Evolutionary conservation across 257 asterid genomes (phyloP), one percentile per base, ranked within the genome.

Genomic region (Gentiana straminea): DNA sequence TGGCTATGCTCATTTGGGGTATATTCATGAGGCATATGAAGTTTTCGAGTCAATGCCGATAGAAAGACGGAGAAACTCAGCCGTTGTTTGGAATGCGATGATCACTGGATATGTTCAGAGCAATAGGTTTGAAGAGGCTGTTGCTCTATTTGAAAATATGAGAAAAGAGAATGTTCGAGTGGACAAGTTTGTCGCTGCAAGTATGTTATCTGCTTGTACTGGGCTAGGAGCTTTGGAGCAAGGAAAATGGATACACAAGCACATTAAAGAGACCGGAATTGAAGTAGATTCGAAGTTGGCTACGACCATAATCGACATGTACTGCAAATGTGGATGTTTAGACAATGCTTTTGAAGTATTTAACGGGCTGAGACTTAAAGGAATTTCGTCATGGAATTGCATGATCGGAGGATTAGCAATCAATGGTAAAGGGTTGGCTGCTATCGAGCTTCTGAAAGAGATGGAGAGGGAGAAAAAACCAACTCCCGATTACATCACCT

Each of bases 331-430:
- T 51, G 97, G 97, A 35, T 64, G 86, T 11, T 52, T 86, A 3
- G 94, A 84, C 3, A 81, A 76, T 76, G 97, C 94, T 1, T 36
- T 68, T 34, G 75, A 71, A 75, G 81, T 81, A 15, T 89, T 89
- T 58, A 49, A 74, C 34, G 75, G 60, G 35, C 66, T 81, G 63
- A 37, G 71, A 2, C 43, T 61, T 33, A 86, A 75, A 66, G 84
- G 90, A 6, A 74, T 81, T 62, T 86, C 97, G 0, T 83, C 95
- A 4, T 89, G 95, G 97, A 89, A 89, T 51, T 81, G 88, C 70
- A 81, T 89, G 93, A 84, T 89, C 60, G 94, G 97, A 64, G 95
- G 97, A 38, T 76, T 83, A 8, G 95, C 95, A 5, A 77, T 80
- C 81, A 86, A 80, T 1, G 97, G 97, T 2, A 73, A 70, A 74